Evolutionary conservation across 1,284 basidiomycete species (phyloP), one percentile per base, ranked within the genome.

Genomic region (Wallemia ichthyophaga): DNA sequence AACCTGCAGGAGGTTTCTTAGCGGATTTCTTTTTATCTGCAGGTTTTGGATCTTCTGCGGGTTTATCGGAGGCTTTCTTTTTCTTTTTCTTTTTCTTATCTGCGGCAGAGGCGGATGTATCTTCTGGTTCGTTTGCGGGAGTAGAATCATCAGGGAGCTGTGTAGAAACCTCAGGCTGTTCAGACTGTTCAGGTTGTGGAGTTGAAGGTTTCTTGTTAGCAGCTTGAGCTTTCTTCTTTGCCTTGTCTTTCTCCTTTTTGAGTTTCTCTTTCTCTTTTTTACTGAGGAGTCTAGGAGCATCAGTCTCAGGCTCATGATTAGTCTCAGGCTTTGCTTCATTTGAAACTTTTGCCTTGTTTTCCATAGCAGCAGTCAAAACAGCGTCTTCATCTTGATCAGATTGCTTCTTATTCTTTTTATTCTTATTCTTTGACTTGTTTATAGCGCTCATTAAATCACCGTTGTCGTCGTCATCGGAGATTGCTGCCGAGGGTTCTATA

Each of bases 201-300:
- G 69, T 71, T 9, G 62, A 66, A 9, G 69, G 74, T 70, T 88
- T 89, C 72, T 89, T 92, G 9, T 82, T 82, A 32, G 82, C 85
- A 19, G 82, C 82, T 69, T 89, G 85, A 11, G 83, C 85, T 69
- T 92, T 92, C 74, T 92, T 95, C 76, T 89, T 92, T 0, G 85
- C 87, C 80, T 91, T 91, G 73, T 92, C 87, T 61, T 79, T 78
- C 71, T 92, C 88, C 71, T 92, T 92, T 78, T 92, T 92, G 61
- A 89, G 72, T 67, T 81, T 82, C 69, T 92, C 85, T 72, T 92
- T 92, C 73, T 89, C 85, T 70, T 89, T 88, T 73, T 91, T 92
- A 15, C 80, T 79, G 25, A 89, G 70, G 33, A 91, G 67, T 69
- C 81, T 80, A 15, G 73, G 65, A 11, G 71, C 74, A 59, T 67